Evolutionary conservation across 148 eudicot genomes (phyloP).

Genomic region (Silene latifolia): DNA sequence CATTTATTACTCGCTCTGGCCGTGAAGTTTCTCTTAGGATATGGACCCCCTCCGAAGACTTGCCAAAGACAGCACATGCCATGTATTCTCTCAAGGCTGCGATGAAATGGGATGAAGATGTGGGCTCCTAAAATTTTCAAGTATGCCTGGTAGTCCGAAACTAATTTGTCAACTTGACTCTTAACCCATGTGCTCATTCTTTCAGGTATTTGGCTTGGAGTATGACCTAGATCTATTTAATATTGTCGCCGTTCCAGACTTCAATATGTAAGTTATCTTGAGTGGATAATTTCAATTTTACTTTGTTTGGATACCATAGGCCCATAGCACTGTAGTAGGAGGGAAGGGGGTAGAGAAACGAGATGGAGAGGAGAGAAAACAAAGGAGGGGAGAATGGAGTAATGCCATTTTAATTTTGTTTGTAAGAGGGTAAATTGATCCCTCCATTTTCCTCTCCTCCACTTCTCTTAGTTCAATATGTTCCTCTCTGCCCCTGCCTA

Average conservation of each 20-base stretch:
- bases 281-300: background rate
- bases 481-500: no score
- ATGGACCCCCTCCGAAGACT: constrained; percentile 82
- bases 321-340: no score
- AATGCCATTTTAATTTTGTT: background rate
- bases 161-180: background rate
- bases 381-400: no score
- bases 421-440: background rate
- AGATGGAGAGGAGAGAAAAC: no score
- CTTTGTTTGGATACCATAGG: background rate
- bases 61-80: constrained; percentile 92
- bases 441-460: no score
- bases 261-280: constrained; percentile 69
- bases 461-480: no score
- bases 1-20: constrained; percentile 84
- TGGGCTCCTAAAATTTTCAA: constrained; percentile 30
- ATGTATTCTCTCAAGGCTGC: constrained; percentile 98
- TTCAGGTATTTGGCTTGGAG: constrained; percentile 90
- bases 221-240: constrained; percentile 96
- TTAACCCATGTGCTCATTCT: background rate
- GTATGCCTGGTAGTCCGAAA: background rate
- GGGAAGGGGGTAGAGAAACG: no score
- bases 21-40: constrained; percentile 83
- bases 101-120: constrained; percentile 99
- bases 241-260: constrained; percentile 98